Evolutionary conservation across 2,329 filamentous ascomycete species (phyloP).

Genomic region (Mycocentrospora acerina): DNA sequence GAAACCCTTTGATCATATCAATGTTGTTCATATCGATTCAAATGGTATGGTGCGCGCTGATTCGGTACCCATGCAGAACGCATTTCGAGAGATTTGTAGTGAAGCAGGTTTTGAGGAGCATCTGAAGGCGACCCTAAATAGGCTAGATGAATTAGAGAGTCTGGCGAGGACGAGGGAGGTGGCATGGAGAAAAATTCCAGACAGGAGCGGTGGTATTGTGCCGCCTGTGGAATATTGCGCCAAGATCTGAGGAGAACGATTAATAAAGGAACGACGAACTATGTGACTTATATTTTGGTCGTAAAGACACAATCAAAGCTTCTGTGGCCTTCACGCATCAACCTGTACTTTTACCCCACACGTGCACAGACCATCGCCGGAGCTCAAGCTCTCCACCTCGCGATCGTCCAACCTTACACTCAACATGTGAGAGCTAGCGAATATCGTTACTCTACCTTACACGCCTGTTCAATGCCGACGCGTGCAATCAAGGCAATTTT

Average conservation of each 20-base stretch:
- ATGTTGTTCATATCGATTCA: constrained; percentile 91
- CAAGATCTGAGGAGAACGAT: constrained; percentile 14
- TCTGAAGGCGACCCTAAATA: constrained; percentile 76
- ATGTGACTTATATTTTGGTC: too few relatives aligned
- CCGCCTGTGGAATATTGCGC: constrained; percentile 33
- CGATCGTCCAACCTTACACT: neutral
- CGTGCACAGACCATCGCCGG: neutral
- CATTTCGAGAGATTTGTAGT: constrained; percentile 78
- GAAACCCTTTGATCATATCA: constrained; percentile 84
- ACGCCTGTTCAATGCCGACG: constrained; percentile 31
- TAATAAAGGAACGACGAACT: too few relatives aligned
- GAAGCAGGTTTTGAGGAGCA: constrained; percentile 77
- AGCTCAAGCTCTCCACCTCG: constrained; percentile 9
- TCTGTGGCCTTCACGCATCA: too few relatives aligned
- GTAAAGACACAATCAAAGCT: too few relatives aligned
- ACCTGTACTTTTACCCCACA: too few relatives aligned
- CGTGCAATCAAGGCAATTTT: constrained; percentile 63
- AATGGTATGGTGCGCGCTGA: constrained; percentile 84
- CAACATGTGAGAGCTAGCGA: constrained; percentile 6
- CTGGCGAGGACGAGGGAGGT: constrained; percentile 87
- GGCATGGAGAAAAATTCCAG: constrained; percentile 73
- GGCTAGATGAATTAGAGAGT: constrained; percentile 88
- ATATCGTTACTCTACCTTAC: too few relatives aligned
- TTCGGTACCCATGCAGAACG: constrained; percentile 92
- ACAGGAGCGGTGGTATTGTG: constrained; percentile 31